Base-by-base conservation (phyloP, 805 yeast genomes). In the Yamadazyma endophytica region DNA sequence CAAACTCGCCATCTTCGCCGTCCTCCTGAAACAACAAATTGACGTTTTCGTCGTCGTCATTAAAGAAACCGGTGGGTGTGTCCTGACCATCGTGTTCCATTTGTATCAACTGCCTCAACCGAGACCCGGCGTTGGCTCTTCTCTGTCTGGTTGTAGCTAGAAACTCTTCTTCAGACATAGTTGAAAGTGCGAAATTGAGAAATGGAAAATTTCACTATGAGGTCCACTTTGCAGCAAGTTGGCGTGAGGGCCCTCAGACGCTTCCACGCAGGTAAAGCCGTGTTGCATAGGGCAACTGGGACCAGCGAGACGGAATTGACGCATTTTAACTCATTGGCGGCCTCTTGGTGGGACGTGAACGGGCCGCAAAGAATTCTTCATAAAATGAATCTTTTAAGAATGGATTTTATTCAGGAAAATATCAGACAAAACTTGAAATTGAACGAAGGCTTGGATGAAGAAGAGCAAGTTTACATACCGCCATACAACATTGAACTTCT, bases 301-400 rank as follows among this genome's bases (percentile, higher is more conserved):
- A 68, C 77, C 4, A 70, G 78, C 0, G 61, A 60, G 6, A 76
- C 78, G 5, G 97, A 90, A 52, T 67, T 80, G 54, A 58, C 71
- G 7, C 97, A 92, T 56, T 92, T 92, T 58, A 78, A 84, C 45
- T 75, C 80, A 20, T 66, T 92, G 26, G 98, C 99, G 1, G 68
- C 82, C n/a, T 59, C 86, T n/a, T 92, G 99, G 99, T 92, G 99
- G 98, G 96, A 92, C 47, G 78, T 84, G 9, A 61, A 79, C 42
- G 98, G 98, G 0, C 82, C 97, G 1, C 97, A 92, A 53, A 65
- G 98, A 23, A 85, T 92, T 33, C 70, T 92, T 25, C 97, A 92
- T 59, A 84, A 88, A 59, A 90, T 92, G 98, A 92, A 92, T 54
- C 64, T 86, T 29, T 66, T 86, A 32, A 65, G 98, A 41, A 73